A percentile compares a stretch with the other conserved stretches of the same genome.
These are phyloP conservation scores for Dactylis glomerata DNA, from an alignment of 176 grass and related monocot genomes.

Conservation along the genomic window DNA sequence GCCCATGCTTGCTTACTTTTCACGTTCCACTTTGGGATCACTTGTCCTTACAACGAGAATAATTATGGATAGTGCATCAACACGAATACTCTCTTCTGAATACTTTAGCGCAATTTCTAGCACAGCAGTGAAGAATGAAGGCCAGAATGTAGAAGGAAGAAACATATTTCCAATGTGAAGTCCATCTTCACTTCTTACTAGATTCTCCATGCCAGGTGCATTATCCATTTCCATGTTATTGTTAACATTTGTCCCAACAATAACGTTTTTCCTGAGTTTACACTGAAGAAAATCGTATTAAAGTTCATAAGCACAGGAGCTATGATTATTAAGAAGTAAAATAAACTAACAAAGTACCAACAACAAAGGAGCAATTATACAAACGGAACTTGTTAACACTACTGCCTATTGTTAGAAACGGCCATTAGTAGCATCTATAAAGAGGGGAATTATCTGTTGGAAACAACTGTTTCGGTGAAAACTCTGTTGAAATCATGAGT, in stretches of 20 bases:
- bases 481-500: not conserved
- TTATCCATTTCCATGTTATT: conserved; percentile 19
- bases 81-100: conserved; percentile 46
- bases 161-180: conserved; percentile 23
- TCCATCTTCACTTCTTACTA: conserved; percentile 20
- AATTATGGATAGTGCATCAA: conserved; percentile 76
- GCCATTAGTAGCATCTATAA: not conserved
- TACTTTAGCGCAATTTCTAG: conserved; percentile 46
- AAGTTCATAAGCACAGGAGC: conserved; percentile 70
- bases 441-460: not conserved
- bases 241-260: conserved; percentile 29
- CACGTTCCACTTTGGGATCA: conserved; percentile 53
- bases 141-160: conserved; percentile 61
- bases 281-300: conserved; percentile 94
- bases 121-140: conserved; percentile 51
- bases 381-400: not conserved
- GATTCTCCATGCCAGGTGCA: conserved; percentile 6
- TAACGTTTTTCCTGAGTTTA: conserved; percentile 82
- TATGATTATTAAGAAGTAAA: conserved; percentile 31
- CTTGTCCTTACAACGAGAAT: conserved; percentile 72
- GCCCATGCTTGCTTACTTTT: conserved; percentile 51
- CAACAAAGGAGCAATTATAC: conserved; percentile 16
- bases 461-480: not conserved
- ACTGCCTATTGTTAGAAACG: not conserved
- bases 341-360: not conserved